Conservation (phyloP, 2,329 filamentous ascomycete species). For the Metarhizium robertsii region DNA sequence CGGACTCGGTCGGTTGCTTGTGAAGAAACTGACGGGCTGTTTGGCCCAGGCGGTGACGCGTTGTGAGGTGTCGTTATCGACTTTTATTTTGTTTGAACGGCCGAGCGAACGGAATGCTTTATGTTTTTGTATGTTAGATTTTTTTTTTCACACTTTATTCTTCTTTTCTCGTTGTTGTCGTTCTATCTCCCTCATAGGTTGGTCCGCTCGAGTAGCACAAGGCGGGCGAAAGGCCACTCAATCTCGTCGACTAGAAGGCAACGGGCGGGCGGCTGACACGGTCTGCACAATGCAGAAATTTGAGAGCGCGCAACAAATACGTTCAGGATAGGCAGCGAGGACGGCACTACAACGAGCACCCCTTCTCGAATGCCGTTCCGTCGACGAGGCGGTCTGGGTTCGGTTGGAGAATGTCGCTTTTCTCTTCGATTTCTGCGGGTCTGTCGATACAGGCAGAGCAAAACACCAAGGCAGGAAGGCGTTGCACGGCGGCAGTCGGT, state of each 20-base stretch:
- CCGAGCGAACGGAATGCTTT: too few species aligned
- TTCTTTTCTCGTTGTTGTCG: background rate
- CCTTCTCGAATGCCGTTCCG: slow-evolving; percentile 4
- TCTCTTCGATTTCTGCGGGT: slow-evolving; percentile 1
- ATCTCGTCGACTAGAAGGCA: background rate
- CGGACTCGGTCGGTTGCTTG: background rate
- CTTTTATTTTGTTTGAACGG: too few species aligned
- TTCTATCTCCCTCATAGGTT: background rate
- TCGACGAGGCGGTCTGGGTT: slow-evolving; percentile 2
- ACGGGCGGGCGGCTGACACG: background rate
- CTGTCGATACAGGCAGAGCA: background rate
- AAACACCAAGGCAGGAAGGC: background rate
- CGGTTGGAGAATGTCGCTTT: background rate
- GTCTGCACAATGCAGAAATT: background rate
- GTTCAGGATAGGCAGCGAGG: slow-evolving; percentile 2
- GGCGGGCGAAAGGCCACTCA: background rate
- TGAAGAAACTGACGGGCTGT: background rate
- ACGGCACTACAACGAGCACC: background rate
- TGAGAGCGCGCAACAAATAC: background rate
- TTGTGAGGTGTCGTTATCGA: background rate
- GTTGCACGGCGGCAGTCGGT: background rate
- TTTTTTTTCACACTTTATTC: too few species aligned
- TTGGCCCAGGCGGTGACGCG: background rate
- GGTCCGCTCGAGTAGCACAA: background rate
- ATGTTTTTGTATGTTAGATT: too few species aligned